Conservation (phyloP, 139 green algal genomes). For the Coccomyxa sp. region DNA sequence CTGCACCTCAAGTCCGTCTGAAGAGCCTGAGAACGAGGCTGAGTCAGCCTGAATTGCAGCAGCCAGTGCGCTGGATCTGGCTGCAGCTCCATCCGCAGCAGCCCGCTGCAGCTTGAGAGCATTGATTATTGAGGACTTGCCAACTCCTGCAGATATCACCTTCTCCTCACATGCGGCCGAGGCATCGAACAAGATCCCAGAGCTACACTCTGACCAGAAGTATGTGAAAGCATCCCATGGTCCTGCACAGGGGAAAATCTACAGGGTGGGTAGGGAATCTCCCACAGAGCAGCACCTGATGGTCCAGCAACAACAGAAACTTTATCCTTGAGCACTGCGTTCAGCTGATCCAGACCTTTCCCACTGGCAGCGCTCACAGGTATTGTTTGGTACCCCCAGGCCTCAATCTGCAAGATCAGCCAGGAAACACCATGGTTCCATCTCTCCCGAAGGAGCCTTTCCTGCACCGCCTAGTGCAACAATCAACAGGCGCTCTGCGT, state of each 20-base stretch:
- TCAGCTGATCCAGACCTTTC: slow-evolving; percentile 53
- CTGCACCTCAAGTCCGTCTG: background rate
- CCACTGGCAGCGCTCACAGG: slow-evolving; percentile 65
- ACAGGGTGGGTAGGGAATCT: no score
- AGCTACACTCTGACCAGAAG: no score
- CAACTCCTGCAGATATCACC: no score
- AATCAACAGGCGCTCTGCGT: background rate
- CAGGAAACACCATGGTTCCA: background rate
- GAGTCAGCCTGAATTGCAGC: no score
- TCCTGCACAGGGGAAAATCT: no score
- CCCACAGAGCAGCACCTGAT: no score
- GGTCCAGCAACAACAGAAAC: slow-evolving; percentile 86
- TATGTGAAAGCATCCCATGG: no score
- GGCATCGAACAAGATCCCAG: no score
- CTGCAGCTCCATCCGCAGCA: no score
- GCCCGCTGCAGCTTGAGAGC: slow-evolving; percentile 33
- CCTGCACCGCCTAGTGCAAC: background rate
- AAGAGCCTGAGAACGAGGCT: background rate
- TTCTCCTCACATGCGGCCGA: no score
- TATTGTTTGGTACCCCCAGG: slow-evolving; percentile 82
- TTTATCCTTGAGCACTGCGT: slow-evolving; percentile 32
- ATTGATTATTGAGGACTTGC: slow-evolving; percentile 97
- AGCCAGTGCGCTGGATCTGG: background rate
- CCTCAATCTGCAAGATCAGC: slow-evolving; percentile 27
- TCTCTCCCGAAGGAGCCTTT: background rate